phyloP scores from a whole-genome alignment of 148 eudicot genomes.

The Silene conica region DNA sequence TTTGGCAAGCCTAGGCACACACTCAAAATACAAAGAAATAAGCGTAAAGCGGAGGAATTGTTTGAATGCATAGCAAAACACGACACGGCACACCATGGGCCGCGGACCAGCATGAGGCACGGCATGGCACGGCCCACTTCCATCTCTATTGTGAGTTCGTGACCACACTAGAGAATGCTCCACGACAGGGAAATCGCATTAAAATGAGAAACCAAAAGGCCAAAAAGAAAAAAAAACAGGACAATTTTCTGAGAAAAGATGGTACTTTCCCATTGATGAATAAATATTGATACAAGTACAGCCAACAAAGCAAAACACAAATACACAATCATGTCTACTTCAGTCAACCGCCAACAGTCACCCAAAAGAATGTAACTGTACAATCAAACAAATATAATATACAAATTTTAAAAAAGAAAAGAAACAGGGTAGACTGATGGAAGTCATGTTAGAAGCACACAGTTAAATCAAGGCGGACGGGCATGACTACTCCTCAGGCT shows the following conservation, averaged over 20 bases:
- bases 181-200: neutral
- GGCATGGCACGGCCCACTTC: too few relatives aligned
- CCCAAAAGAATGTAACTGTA: slow-evolving; percentile 61
- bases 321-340: slow-evolving; percentile 21
- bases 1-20: too few relatives aligned
- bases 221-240: neutral
- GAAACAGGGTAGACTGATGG: slow-evolving; percentile 25
- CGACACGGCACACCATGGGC: too few relatives aligned
- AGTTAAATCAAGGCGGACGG: slow-evolving; percentile 22
- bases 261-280: slow-evolving; percentile 2
- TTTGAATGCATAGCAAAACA: too few relatives aligned
- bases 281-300: slow-evolving; percentile 13
- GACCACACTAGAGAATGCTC: neutral
- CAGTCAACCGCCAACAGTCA: slow-evolving; percentile 28
- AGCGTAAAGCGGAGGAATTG: too few relatives aligned
- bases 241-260: neutral
- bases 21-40: too few relatives aligned
- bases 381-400: slow-evolving; percentile 51
- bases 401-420: slow-evolving; percentile 24
- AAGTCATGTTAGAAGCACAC: slow-evolving; percentile 15
- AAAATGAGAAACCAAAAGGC: too few relatives aligned
- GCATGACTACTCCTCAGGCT: slow-evolving; percentile 43
- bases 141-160: too few relatives aligned
- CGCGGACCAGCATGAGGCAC: too few relatives aligned
- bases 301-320: slow-evolving; percentile 13